phyloP scores from a whole-genome alignment of 768 basidiomycete species.

The Tephrocybe rancida region DNA sequence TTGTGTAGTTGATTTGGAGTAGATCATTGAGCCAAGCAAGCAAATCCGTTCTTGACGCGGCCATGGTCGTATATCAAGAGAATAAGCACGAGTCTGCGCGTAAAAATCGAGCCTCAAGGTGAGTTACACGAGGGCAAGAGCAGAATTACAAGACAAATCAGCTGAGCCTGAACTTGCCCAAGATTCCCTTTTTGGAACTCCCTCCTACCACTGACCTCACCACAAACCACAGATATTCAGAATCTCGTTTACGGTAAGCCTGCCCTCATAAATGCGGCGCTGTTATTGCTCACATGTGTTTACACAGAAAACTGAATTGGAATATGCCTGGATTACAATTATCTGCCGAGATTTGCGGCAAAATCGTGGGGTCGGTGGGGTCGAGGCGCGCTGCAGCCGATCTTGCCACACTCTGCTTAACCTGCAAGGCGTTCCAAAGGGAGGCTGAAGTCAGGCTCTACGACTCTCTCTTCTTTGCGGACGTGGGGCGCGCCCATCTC shows the following conservation, averaged over 20 bases:
- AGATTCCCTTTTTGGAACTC: slow-evolving; percentile 2
- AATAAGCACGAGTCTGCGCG: slow-evolving; percentile 3
- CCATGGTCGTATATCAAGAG: slow-evolving; percentile 40
- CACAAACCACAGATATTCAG: neutral
- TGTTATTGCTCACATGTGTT: neutral
- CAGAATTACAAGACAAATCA: neutral
- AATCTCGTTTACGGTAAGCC: neutral
- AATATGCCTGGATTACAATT: slow-evolving; percentile 27
- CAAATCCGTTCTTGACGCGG: slow-evolving; percentile 84
- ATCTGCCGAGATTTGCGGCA: slow-evolving; percentile 44
- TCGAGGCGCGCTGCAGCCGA: slow-evolving; percentile 27
- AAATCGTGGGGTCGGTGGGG: slow-evolving; percentile 36
- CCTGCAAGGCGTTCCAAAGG: slow-evolving; percentile 47
- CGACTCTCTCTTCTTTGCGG: slow-evolving; percentile 37
- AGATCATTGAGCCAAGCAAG: slow-evolving; percentile 94
- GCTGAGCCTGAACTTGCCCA: neutral
- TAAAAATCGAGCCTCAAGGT: slow-evolving; percentile 5
- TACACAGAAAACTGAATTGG: neutral
- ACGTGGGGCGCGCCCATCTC: slow-evolving; percentile 32
- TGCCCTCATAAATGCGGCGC: neutral
- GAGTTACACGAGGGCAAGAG: slow-evolving; percentile 3
- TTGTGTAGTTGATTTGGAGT: slow-evolving; percentile 87
- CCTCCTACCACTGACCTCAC: neutral
- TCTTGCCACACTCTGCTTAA: slow-evolving; percentile 43
- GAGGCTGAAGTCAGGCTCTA: slow-evolving; percentile 53